Evolutionary conservation across 2,329 filamentous ascomycete genomes (phyloP), one percentile per base, ranked within the genome.

Genomic region (Metarhizium rileyi): DNA sequence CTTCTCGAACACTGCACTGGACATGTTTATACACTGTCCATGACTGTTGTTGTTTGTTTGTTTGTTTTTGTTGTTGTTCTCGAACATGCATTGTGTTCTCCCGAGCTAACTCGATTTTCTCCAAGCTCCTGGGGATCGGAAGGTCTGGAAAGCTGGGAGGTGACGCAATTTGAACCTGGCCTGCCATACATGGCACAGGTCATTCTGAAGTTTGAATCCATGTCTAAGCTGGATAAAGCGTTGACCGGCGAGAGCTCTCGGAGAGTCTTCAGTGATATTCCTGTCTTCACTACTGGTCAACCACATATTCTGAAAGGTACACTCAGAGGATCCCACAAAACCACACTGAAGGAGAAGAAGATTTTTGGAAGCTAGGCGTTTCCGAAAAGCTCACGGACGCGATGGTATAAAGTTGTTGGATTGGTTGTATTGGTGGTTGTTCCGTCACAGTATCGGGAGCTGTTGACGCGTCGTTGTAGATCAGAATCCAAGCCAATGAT

Each of bases 311-410:
- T 30, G 26, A 30, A 9, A 7, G 44, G 44, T 1, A 46, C 18
- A 14, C 12, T 25, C 1, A 18, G 44, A 28, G 44, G 16, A 5
- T 33, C 14, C 2, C 44, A 46, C 18, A 20, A 26, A 28, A 46
- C 44, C n/a, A 46, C 44, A 7, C 44, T 46, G 7, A 46, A 46
- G 44, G 44, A 46, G n/a, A 46, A 46, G 44, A 46, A 46, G 28
- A 46, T 46, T 23, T 46, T 46, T 12, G 28, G 44, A 3, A 28
- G 42, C 14, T 44, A 16, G n/a, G 41, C 2, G 12, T 30, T 30
- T 30, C n/a, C n/a, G n/a, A n/a, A n/a, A n/a, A n/a, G n/a, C n/a
- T n/a, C n/a, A n/a, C n/a, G n/a, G n/a, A n/a, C n/a, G n/a, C n/a
- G n/a, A n/a, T n/a, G n/a, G 27, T 9, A 28, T 28, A 12, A 10